Conservation (phyloP, 1,139 yeast species). For the Kodamaea arcana region DNA sequence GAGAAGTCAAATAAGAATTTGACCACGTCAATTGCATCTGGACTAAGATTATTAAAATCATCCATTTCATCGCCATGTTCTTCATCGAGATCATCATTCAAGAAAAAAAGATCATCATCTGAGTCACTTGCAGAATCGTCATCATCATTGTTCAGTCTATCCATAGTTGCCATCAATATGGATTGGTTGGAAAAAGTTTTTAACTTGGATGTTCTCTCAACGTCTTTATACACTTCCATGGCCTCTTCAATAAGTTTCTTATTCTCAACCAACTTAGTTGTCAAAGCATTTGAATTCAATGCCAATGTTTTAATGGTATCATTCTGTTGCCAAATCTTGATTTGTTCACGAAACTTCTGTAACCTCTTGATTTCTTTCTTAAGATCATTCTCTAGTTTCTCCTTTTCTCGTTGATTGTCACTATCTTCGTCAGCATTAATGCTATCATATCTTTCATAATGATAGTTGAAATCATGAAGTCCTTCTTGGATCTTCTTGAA, state of each 20-base stretch:
- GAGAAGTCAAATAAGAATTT: conserved; percentile 12
- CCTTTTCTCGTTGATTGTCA: conserved; percentile 25
- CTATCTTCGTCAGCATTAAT: conserved; percentile 28
- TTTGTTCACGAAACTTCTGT: conserved; percentile 27
- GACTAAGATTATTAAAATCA: conserved; percentile 21
- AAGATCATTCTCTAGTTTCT: conserved; percentile 24
- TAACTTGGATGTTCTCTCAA: conserved; percentile 43
- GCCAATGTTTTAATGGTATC: conserved; percentile 31
- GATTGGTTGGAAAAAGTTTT: conserved; percentile 47
- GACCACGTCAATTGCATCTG: conserved; percentile 32
- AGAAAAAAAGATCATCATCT: conserved; percentile 8
- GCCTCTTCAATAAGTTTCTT: conserved; percentile 44
- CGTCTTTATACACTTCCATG: conserved; percentile 47
- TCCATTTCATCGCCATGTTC: conserved; percentile 21
- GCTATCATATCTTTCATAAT: conserved; percentile 41
- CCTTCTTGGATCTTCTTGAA: conserved; percentile 28
- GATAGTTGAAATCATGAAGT: conserved; percentile 34
- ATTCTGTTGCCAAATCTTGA: conserved; percentile 35
- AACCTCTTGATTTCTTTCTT: conserved; percentile 26
- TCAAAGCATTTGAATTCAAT: conserved; percentile 11
- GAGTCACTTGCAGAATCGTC: conserved; percentile 15
- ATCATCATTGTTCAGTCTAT: conserved; percentile 21
- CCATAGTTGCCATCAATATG: conserved; percentile 43
- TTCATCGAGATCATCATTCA: conserved; percentile 10
- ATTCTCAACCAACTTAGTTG: conserved; percentile 36